phyloP scores from a whole-genome alignment of 2,329 filamentous ascomycete species.

The Daldinia eschscholtzii region DNA sequence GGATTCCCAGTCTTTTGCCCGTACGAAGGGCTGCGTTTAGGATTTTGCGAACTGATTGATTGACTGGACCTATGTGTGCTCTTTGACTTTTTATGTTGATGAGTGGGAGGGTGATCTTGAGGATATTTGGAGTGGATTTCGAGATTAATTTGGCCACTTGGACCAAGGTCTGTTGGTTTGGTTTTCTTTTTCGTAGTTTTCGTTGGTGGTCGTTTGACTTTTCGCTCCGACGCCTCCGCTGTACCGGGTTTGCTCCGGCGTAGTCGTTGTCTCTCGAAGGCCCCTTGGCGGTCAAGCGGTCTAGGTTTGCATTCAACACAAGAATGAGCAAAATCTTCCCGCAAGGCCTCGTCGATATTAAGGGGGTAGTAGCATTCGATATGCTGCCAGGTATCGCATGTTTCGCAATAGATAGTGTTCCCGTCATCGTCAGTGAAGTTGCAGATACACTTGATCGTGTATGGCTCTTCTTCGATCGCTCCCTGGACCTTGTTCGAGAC shows the following conservation, averaged over 20 bases:
- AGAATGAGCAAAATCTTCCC: slow-evolving; percentile 81
- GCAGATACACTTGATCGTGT: slow-evolving; percentile 98
- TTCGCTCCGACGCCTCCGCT: slow-evolving; percentile 71
- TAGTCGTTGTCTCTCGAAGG: slow-evolving; percentile 77
- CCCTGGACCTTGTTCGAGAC: slow-evolving; percentile 63
- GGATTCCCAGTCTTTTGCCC: slow-evolving; percentile 72
- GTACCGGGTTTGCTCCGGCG: slow-evolving; percentile 63
- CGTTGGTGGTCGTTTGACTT: slow-evolving; percentile 77
- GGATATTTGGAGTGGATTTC: slow-evolving; percentile 66
- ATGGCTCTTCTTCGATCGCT: slow-evolving; percentile 79
- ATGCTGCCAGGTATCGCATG: slow-evolving; percentile 98
- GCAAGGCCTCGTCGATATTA: slow-evolving; percentile 77
- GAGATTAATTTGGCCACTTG: slow-evolving; percentile 75
- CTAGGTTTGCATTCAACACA: slow-evolving; percentile 91
- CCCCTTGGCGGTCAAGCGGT: slow-evolving; percentile 77
- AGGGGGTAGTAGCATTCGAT: slow-evolving; percentile 93
- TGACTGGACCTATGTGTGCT: slow-evolving; percentile 82
- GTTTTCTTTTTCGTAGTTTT: slow-evolving; percentile 92
- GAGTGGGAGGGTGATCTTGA: slow-evolving; percentile 61
- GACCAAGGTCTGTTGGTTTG: slow-evolving; percentile 75
- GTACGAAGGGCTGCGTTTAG: slow-evolving; percentile 74
- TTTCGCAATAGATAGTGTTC: slow-evolving; percentile 96
- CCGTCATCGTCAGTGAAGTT: slow-evolving; percentile 94
- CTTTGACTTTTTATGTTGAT: slow-evolving; percentile 83
- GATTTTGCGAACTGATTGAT: slow-evolving; percentile 77